phyloP scores from a whole-genome alignment of 768 basidiomycete genomes.

The Podaxis pistillaris region DNA sequence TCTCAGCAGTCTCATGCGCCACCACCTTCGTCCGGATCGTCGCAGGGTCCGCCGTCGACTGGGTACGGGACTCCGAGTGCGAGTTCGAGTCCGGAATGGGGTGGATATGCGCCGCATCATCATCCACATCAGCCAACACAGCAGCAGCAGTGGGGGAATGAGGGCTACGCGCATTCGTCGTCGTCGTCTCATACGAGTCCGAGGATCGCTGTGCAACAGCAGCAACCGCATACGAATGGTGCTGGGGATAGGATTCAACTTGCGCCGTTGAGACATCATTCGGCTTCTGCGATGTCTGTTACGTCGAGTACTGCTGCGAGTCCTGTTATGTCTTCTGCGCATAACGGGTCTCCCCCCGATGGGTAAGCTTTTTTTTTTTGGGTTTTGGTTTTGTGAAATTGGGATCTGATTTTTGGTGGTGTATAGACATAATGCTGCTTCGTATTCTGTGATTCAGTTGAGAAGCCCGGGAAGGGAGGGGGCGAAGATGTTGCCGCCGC shows the following conservation, averaged over 20 bases:
- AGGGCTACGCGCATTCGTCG: conserved; percentile 5
- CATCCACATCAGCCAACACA: conserved; percentile 18
- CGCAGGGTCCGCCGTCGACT: conserved; percentile 21
- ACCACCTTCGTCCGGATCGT: conserved; percentile 19
- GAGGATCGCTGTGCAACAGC: neutral
- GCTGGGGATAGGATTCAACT: conserved; percentile 49
- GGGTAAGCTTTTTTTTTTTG: neutral
- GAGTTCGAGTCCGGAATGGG: conserved; percentile 14
- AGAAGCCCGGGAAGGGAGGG: conserved; percentile 31
- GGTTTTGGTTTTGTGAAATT: neutral
- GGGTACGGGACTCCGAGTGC: conserved; percentile 17
- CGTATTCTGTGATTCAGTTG: conserved; percentile 31
- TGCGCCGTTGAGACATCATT: conserved; percentile 44
- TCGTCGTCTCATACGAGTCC: neutral
- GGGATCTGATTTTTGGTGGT: neutral
- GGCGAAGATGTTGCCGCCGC: conserved; percentile 19
- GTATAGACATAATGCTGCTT: neutral
- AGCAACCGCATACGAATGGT: neutral
- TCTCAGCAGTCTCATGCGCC: conserved; percentile 22
- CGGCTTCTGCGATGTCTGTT: neutral
- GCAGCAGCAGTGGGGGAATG: conserved; percentile 15
- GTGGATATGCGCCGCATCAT: conserved; percentile 19
- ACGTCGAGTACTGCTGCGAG: conserved; percentile 14
- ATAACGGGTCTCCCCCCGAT: conserved; percentile 9
- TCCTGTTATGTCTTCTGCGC: conserved; percentile 15